Evolutionary conservation across 2,329 filamentous ascomycete species (phyloP).

Genomic region (Calonectria pteridis): DNA sequence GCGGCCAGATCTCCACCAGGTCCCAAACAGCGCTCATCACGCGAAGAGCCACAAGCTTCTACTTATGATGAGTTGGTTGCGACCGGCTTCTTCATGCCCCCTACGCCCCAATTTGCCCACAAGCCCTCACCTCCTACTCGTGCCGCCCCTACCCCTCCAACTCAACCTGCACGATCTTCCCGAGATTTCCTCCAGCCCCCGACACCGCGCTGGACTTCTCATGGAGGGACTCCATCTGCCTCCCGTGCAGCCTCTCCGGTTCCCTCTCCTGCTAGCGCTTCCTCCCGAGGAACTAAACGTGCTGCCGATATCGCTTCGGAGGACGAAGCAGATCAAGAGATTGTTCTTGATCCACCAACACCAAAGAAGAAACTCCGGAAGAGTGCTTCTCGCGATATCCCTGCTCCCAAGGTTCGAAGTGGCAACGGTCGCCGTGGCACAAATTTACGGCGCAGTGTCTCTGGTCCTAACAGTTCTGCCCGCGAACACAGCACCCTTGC

Average conservation of each 20-base stretch:
- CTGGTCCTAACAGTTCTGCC: constrained; percentile 36
- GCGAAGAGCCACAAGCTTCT: constrained; percentile 33
- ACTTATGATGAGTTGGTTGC: constrained; percentile 43
- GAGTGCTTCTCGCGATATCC: constrained; percentile 60
- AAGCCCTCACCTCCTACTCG: constrained; percentile 34
- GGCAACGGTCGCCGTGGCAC: constrained; percentile 42
- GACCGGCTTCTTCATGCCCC: constrained; percentile 43
- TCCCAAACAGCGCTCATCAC: constrained; percentile 25
- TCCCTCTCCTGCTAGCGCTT: constrained; percentile 51
- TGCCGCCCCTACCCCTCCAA: constrained; percentile 37
- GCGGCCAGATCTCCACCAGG: constrained; percentile 28
- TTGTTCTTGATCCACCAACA: constrained; percentile 38
- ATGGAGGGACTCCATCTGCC: constrained; percentile 36
- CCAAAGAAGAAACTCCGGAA: constrained; percentile 67
- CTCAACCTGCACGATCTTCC: constrained; percentile 30
- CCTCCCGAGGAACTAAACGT: constrained; percentile 65
- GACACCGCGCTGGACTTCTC: constrained; percentile 46
- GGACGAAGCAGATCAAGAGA: constrained; percentile 46
- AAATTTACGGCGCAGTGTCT: constrained; percentile 45
- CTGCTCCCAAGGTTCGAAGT: constrained; percentile 50
- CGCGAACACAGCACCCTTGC: constrained; percentile 43
- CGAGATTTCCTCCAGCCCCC: constrained; percentile 34
- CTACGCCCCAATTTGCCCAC: constrained; percentile 31
- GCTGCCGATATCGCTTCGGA: constrained; percentile 53
- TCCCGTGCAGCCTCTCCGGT: constrained; percentile 39